Evolutionary conservation across 306 rosid species (phyloP), one percentile per base, ranked within the genome.

Genomic region (Begonia masoniana): DNA sequence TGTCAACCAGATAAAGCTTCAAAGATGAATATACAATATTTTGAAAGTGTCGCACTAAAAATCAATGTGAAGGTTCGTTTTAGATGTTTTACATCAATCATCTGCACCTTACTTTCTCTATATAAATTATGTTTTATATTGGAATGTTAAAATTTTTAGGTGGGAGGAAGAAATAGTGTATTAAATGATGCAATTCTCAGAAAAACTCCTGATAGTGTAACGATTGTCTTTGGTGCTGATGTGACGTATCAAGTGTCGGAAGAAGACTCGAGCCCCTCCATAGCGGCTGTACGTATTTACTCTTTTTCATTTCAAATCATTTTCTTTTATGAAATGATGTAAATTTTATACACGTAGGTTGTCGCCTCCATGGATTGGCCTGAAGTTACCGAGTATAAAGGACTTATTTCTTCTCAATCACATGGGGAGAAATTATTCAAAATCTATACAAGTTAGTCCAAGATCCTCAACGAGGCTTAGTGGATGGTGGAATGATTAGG

Each of bases 351-450:
- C 7, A 62, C 15, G 10, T 59, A 89, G 97, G 97, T 91, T 0
- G 99, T 91, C 46, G 99, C 86, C 4, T 91, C 96, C 2, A 81
- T 81, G 86, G 99, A 91, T 64, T 91, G 99, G 99, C 99, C 99
- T 0, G 64, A 62, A 39, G 61, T 83, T 1, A 75, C 86, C 0
- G 81, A 60, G 57, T 91, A 91, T 41, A 68, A 75, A 31, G 96
- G 82, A 19, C 7, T 86, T n/a, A 66, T 81, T 13, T 83, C 99
- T 39, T 79, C 93, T 0, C 99, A 91, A 50, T 0, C 2, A 3
- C 94, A 75, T 13, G 88, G 0, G 67, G 73, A 16, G 99, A 91
- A 64, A 81, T 86, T 0, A 91, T 91, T 1, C 75, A 71, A 13
- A 96, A 91, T 69, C 82, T 91, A 4, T 77, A 69, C 6, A 77